Conservation (phyloP, 2,329 filamentous ascomycete species). For the Scorias spongiosa region DNA sequence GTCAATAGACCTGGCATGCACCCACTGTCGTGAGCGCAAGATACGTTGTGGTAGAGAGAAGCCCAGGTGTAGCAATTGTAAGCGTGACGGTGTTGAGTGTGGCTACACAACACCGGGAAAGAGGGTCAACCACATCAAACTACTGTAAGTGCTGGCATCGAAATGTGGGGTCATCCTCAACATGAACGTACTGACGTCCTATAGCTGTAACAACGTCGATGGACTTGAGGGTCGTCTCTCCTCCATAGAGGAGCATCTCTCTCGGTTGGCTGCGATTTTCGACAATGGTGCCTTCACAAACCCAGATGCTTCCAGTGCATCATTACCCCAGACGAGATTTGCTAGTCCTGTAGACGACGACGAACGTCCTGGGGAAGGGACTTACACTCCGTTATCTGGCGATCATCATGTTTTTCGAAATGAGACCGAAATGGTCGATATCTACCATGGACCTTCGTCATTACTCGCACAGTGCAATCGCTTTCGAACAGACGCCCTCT, state of each 20-base stretch:
- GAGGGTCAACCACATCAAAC: conserved; percentile 3
- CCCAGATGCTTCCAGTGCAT: background rate
- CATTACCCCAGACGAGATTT: background rate
- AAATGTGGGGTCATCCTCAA: no score
- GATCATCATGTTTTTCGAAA: background rate
- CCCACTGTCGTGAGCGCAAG: conserved; percentile 3
- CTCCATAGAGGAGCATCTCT: conserved; percentile 1
- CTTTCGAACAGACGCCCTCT: background rate
- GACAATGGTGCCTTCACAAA: background rate
- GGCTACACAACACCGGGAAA: conserved; percentile 2
- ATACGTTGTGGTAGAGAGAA: conserved; percentile 1
- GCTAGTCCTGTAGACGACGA: background rate
- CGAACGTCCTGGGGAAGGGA: background rate
- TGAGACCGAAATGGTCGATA: background rate
- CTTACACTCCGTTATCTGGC: background rate
- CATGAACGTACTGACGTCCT: background rate
- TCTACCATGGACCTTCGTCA: background rate
- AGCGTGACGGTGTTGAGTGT: conserved; percentile 1
- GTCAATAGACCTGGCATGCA: conserved; percentile 1
- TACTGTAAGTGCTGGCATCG: conserved; percentile 1
- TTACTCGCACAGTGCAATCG: background rate
- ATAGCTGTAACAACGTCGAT: conserved; percentile 2
- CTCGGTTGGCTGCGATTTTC: background rate
- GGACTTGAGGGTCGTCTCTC: conserved; percentile 2
- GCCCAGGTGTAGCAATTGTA: conserved; percentile 2